Evolutionary conservation across 1,284 basidiomycete species (phyloP), one percentile per base, ranked within the genome.

Genomic region (Testicularia cyperi): DNA sequence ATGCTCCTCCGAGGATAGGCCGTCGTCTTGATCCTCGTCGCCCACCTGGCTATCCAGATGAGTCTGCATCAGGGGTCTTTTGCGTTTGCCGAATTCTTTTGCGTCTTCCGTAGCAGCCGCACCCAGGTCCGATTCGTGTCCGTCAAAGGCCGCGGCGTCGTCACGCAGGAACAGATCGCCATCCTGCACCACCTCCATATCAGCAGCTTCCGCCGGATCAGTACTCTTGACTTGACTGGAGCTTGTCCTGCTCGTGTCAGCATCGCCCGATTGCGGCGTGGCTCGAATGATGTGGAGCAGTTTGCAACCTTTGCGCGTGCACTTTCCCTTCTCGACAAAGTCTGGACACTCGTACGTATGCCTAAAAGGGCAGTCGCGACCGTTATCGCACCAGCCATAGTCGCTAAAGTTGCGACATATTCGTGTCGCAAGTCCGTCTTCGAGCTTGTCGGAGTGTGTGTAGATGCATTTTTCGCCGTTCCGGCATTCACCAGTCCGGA

Each of bases 311-410:
- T 54, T 54, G 13, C 49, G 43, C 2, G 46, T 30, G 42, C 72
- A 75, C 26, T 40, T 54, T 9, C 74, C 72, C 16, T 47, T 52
- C 20, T 65, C 63, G 12, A 65, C 55, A 39, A 72, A 75, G 28
- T 72, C 71, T 2, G 71, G 69, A 38, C 71, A 74, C 20, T 75
- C 74, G 32, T 62, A 72, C 23, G 74, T 68, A 37, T 76, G 74
- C 18, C 72, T 46, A 38, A 53, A 15, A 10, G 36, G 28, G 34
- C 74, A 76, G 8, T 25, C 41, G 16, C 20, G 33, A 1, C 73
- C 74, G 16, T 38, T 37, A 2, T 68, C 66, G 48, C 74, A 76
- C 71, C 71, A 76, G 5, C 73, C 74, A 24, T 65, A 42, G 6
- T 57, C 45, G 41, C 62, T 53, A 22, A 76, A 76, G 14, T 56